phyloP scores from a whole-genome alignment of 2,329 filamentous ascomycete species.

The Aureobasidium sp. region DNA sequence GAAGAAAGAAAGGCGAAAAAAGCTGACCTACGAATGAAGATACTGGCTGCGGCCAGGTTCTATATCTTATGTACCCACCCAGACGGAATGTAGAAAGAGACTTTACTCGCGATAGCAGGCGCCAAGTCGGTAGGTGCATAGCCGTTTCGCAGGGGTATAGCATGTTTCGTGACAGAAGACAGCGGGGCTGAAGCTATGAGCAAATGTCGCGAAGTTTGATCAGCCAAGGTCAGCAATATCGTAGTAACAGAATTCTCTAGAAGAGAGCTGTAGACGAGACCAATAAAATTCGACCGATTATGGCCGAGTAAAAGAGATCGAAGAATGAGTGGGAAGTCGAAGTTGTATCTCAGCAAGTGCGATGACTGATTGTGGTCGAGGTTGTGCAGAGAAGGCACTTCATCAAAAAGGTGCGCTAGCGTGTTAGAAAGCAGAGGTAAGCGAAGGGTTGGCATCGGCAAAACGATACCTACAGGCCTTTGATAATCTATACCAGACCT shows the following conservation, averaged over 20 bases:
- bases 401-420: background rate
- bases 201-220: constrained; percentile 7
- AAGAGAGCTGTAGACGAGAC: background rate
- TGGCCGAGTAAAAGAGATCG: background rate
- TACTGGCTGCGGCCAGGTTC: background rate
- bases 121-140: constrained; percentile 10
- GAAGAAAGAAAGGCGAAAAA: background rate
- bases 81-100: background rate
- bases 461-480: background rate
- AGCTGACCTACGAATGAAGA: background rate
- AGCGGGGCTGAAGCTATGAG: background rate
- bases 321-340: background rate
- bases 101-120: background rate
- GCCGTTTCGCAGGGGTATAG: constrained; percentile 6
- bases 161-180: constrained; percentile 2
- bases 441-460: background rate
- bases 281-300: background rate
- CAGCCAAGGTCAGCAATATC: background rate
- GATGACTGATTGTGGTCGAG: background rate
- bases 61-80: background rate
- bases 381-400: background rate
- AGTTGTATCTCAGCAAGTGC: background rate
- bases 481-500: constrained; percentile 9
- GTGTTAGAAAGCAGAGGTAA: constrained; percentile 1
- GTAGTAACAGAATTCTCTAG: background rate